Base-by-base conservation (phyloP, 2,329 filamentous ascomycete genomes). In the Colletotrichum filicis region DNA sequence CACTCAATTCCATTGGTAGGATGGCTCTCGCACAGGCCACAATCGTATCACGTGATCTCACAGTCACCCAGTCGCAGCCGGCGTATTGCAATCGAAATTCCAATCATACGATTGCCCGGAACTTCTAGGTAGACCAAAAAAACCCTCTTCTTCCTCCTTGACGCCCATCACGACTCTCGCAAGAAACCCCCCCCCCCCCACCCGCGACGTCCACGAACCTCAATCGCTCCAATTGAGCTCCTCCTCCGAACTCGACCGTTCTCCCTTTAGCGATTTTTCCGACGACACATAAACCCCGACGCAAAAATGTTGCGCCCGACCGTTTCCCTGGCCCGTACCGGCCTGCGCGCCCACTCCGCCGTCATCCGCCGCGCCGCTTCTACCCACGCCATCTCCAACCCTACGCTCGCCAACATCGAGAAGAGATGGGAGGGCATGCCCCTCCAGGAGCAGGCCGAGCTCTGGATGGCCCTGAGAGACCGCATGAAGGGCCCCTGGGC, bases 351-450 rank as follows among this genome's bases (percentile, higher is more conserved):
- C 76, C 79, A 79, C 79, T 80, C 82, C 77, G 83, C 86, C 80
- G 82, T 86, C 79, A 84, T 85, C 79, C 83, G 85, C 76, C 85
- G 86, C 78, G 87, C 87, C 81, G 87, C 90, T 80, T 91, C 93
- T 79, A 94, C 94, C 79, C 95, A 98, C 85, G 95, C 96, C 83
- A 97, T 99, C 87, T 97, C 95, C 82, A 98, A 98, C 89, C 97
- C 97, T 79, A 98, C 95, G 73, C 91, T 99, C 81, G 94, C 95
- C 86, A 95, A 97, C 87, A 98, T 99, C 82, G 97, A 99, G 92
- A 98, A 98, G 93, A 91, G 97, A 89, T 99, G 97, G 97, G 97
- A 99, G 89, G 91, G 89, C 76, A 95, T 98, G 94, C 95, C 96
- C 73, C 95, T 97, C 76, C 95, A 98, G 90, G 97, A 99, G 91